Percentiles rank a stretch among this genome's conserved stretches.
Conservation (phyloP, 2,329 filamentous ascomycete species). For the Phialophora verrucosa region DNA sequence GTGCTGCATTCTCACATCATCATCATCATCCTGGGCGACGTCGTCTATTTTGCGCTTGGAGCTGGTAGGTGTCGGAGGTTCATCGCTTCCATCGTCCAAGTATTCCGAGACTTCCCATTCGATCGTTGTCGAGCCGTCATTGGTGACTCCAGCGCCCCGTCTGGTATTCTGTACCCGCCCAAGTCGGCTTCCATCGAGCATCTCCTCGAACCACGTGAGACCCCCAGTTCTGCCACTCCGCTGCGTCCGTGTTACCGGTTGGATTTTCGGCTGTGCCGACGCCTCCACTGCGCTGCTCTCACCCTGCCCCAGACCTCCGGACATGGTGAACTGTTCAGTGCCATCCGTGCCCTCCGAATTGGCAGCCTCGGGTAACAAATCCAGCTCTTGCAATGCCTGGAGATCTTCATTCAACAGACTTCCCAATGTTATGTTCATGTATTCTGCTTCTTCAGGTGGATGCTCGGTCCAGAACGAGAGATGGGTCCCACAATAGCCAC, state of each 20-base stretch:
- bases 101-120: constrained; percentile 88
- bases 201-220: constrained; percentile 83
- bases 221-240: constrained; percentile 51
- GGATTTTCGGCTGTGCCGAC: constrained; percentile 1
- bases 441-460: constrained; percentile 72
- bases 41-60: constrained; percentile 39
- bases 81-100: constrained; percentile 39
- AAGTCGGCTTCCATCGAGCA: constrained; percentile 76
- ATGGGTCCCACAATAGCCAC: constrained; percentile 88
- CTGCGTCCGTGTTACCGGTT: constrained; percentile 26
- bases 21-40: constrained; percentile 33
- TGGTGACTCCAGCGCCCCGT: constrained; percentile 63
- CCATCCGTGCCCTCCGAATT: constrained; percentile 41
- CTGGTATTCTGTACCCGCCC: constrained; percentile 68
- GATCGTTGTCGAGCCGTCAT: constrained; percentile 69
- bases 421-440: constrained; percentile 80
- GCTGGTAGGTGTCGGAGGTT: constrained; percentile 20
- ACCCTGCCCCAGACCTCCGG: constrained; percentile 4
- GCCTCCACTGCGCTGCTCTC: constrained; percentile 23
- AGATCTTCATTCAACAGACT: constrained; percentile 75
- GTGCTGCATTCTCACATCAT: constrained; percentile 31
- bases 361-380: constrained; percentile 65
- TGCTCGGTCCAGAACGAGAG: constrained; percentile 82
- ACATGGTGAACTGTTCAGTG: constrained; percentile 10
- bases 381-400: constrained; percentile 73